Percentiles rank a stretch among this genome's conserved stretches.
Conservation (phyloP, 2,329 filamentous ascomycete species). For the Fusarium nodosum region DNA sequence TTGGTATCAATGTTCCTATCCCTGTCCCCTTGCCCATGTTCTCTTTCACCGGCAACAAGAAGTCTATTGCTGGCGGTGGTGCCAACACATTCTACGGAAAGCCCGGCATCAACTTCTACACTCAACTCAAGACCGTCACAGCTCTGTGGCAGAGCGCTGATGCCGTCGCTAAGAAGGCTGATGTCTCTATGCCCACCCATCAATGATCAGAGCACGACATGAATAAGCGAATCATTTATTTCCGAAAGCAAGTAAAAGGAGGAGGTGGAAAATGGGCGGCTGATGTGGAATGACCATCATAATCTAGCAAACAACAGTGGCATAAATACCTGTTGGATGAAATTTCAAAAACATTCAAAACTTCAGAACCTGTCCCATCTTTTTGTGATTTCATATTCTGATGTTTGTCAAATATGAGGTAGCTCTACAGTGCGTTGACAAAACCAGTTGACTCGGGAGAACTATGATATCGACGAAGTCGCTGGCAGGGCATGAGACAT, state of each 20-base stretch:
- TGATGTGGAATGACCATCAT: conserved; percentile 27
- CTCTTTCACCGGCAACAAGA: conserved; percentile 85
- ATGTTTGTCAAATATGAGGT: background rate
- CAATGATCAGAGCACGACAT: conserved; percentile 45
- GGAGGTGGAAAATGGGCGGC: conserved; percentile 11
- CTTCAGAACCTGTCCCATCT: background rate
- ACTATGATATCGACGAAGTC: no score
- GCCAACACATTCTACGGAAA: conserved; percentile 96
- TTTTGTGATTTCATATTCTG: background rate
- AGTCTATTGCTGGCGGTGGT: conserved; percentile 90
- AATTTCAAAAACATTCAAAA: conserved; percentile 33
- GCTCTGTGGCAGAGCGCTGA: conserved; percentile 90
- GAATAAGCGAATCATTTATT: background rate
- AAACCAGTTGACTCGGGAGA: background rate
- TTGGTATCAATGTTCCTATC: conserved; percentile 88
- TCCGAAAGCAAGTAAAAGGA: conserved; percentile 14
- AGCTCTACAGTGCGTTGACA: background rate
- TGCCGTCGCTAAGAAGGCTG: conserved; percentile 85
- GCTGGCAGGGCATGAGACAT: background rate
- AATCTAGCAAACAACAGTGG: conserved; percentile 25
- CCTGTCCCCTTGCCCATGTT: conserved; percentile 79
- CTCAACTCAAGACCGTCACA: conserved; percentile 97
- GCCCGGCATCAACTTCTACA: conserved; percentile 94
- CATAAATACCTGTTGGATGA: conserved; percentile 13
- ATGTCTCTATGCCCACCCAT: conserved; percentile 84